Evolutionary conservation across 441 rosid genomes (phyloP), one percentile per base, ranked within the genome.

Genomic region (Hypseocharis bilobata): DNA sequence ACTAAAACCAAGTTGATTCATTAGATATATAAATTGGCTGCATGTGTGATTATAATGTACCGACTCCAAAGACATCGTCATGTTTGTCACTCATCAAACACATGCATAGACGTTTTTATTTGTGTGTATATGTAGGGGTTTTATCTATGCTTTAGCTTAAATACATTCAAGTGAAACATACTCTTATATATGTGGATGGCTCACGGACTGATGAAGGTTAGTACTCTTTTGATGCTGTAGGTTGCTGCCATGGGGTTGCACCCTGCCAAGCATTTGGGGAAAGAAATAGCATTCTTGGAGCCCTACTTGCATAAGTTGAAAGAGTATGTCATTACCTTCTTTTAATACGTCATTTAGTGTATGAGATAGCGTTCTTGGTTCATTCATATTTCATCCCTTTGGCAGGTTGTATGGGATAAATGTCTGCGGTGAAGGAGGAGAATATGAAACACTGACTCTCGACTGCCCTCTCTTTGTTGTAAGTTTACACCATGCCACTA

Each of bases 351-450:
- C 13, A 64, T 42, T n/a, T 47, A 2, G 60, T 1, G 13, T 32
- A 14, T 38, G 57, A 52, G 28, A 52, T 52, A 5, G 3, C 57
- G 32, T 47, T 20, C 2, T 64, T 62, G 8, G 34, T 36, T 8
- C 29, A 4, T 63, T 16, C 20, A 20, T 6, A n/a, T 29, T 61
- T 69, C 30, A 34, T 34, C 62, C 26, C 67, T 19, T 62, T 70
- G 74, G 22, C 83, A 91, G 97, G 72, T 70, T 83, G 72, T 93
- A 91, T 78, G 96, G 99, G 66, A 81, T 86, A 60, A 93, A 93
- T 73, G 91, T 93, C 16, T 93, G 97, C 60, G 97, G 99, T 59
- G 96, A 93, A 81, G 99, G 96, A 82, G 97, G 99, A 60, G 97
- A 93, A 79, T 93, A 93, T 66, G 97, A 91, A 75, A 88, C 92